phyloP scores from a whole-genome alignment of 805 yeast genomes.

The Tetrapisispora arboricola region DNA sequence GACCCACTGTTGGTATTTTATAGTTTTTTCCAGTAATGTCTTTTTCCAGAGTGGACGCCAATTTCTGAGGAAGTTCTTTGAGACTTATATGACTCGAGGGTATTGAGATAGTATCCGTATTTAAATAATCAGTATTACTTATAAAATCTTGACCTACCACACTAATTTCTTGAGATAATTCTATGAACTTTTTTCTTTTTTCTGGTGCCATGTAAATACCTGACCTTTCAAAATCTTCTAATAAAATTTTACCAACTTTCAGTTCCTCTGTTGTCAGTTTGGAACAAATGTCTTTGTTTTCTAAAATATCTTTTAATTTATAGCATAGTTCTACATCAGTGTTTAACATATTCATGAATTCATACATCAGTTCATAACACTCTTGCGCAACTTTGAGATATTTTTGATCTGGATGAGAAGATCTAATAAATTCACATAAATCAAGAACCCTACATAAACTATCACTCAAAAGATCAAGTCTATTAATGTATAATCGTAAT shows the following conservation, averaged over 20 bases:
- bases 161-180: conserved; percentile 71
- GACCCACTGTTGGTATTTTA: conserved; percentile 50
- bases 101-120: conserved; percentile 16
- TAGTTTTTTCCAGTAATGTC: conserved; percentile 34
- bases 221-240: conserved; percentile 80
- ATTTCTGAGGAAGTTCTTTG: conserved; percentile 10
- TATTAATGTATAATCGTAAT: conserved; percentile 41
- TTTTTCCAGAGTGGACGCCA: conserved; percentile 24
- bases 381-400: conserved; percentile 76
- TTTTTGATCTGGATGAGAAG: conserved; percentile 65
- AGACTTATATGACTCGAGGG: conserved; percentile 14
- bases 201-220: conserved; percentile 72
- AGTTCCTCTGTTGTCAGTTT: conserved; percentile 62
- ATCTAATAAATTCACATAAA: conserved; percentile 83
- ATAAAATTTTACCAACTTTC: conserved; percentile 68
- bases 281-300: conserved; percentile 20
- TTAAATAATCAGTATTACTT: conserved; percentile 19
- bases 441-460: conserved; percentile 87
- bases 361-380: conserved; percentile 81
- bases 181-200: conserved; percentile 60
- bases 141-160: conserved; percentile 67
- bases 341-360: conserved; percentile 85
- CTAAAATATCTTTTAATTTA: conserved; percentile 47
- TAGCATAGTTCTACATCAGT: conserved; percentile 66
- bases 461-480: conserved; percentile 79